Evolutionary conservation across 169 alveolate species (phyloP).

Genomic region (Cytauxzoon felis): DNA sequence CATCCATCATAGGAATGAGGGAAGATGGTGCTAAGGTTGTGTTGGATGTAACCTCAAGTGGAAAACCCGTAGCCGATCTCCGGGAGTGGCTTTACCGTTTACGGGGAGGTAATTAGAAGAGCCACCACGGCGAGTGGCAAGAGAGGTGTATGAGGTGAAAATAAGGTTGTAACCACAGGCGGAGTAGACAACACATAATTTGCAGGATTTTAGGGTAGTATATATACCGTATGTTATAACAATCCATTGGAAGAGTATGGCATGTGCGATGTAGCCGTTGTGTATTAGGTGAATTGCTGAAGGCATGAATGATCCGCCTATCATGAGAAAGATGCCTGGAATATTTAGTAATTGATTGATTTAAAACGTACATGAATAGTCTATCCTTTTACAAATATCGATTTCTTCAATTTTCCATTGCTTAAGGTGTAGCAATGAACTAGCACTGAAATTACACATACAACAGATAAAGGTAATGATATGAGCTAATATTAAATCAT

Average conservation of each 20-base stretch:
- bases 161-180: no score
- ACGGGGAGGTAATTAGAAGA: no score
- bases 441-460: conserved; percentile 19
- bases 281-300: conserved; percentile 26
- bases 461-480: conserved; percentile 12
- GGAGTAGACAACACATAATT: no score
- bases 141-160: no score
- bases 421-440: conserved; percentile 20
- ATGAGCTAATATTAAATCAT: conserved; percentile 1
- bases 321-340: conserved; percentile 67
- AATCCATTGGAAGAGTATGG: conserved; percentile 44
- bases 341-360: conserved; percentile 19
- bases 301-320: conserved; percentile 64
- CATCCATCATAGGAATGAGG: no score
- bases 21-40: no score
- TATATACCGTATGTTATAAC: conserved; percentile 42
- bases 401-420: no score
- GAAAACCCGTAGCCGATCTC: no score
- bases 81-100: no score
- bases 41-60: no score
- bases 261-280: conserved; percentile 12
- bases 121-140: no score
- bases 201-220: no score
- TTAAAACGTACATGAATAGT: conserved; percentile 32
- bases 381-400: conserved; percentile 51